These are phyloP conservation scores for Blepharisma undulans DNA, from an alignment of 169 alveolate genomes.

Conservation along the genomic window DNA sequence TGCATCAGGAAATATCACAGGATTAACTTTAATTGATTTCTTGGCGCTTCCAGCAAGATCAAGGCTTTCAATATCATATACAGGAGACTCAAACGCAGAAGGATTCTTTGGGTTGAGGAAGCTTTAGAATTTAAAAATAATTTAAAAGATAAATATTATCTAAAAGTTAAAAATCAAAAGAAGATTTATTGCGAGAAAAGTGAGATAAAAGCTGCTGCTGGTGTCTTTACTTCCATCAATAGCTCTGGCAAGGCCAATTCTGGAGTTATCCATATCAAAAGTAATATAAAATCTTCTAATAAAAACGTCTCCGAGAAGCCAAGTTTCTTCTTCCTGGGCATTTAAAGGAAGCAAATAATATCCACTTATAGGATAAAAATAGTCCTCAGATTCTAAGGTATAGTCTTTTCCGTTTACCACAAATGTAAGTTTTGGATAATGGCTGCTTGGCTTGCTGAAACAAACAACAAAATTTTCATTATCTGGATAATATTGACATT, in stretches of 20 bases:
- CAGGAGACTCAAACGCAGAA: constrained; percentile 79
- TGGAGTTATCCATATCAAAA: constrained; percentile 63
- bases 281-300: constrained; percentile 62
- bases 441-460: not conserved
- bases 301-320: constrained; percentile 74
- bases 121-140: constrained; percentile 20
- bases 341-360: not conserved
- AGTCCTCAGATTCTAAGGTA: constrained; percentile 4
- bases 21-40: constrained; percentile 69
- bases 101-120: constrained; percentile 84
- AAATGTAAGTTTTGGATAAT: constrained; percentile 13
- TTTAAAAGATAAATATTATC: not conserved
- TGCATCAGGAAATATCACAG: constrained; percentile 72
- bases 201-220: not conserved
- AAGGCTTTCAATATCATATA: constrained; percentile 71
- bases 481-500: not conserved
- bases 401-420: not conserved
- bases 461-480: not conserved
- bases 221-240: not conserved
- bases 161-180: not conserved
- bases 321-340: constrained; percentile 40
- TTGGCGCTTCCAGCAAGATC: constrained; percentile 85
- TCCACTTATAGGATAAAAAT: not conserved
- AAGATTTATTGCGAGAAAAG: not conserved
- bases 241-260: constrained; percentile 63